Conservation (phyloP, 148 eudicot species). For the Pouteria glomerata region DNA sequence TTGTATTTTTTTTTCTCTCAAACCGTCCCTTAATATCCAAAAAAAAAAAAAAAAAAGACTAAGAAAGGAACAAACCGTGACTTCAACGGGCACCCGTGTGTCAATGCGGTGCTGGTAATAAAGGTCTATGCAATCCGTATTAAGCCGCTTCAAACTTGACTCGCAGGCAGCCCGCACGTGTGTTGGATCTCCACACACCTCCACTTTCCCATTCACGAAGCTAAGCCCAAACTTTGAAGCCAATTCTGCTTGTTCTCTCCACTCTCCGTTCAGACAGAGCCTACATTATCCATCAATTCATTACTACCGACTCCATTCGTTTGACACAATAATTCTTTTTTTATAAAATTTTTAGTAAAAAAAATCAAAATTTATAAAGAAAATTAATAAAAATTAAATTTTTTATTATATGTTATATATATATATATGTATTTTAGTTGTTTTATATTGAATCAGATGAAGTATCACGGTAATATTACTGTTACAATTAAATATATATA, state of each 20-base stretch:
- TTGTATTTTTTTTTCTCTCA: no score
- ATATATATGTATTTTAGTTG: no score
- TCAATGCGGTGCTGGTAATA: background rate
- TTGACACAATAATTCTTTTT: no score
- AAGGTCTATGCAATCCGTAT: background rate
- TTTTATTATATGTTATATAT: no score
- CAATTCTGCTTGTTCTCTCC: background rate
- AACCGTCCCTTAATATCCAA: no score
- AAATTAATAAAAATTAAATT: background rate
- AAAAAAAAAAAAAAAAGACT: background rate
- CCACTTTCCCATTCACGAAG: no score
- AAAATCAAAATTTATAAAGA: no score
- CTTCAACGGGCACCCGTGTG: constrained; percentile 4
- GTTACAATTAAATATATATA: no score
- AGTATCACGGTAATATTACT: no score
- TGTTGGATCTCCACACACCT: background rate
- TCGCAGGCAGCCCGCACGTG: constrained; percentile 13
- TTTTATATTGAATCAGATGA: no score
- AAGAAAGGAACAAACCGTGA: constrained; percentile 9
- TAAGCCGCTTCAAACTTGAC: background rate
- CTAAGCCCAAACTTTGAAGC: background rate
- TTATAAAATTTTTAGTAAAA: no score
- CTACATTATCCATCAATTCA: constrained; percentile 5
- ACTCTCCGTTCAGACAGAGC: constrained; percentile 26
- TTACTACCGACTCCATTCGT: no score